Base-by-base conservation (phyloP, 2,329 filamentous ascomycete genomes). In the Penicillium sp. region DNA sequence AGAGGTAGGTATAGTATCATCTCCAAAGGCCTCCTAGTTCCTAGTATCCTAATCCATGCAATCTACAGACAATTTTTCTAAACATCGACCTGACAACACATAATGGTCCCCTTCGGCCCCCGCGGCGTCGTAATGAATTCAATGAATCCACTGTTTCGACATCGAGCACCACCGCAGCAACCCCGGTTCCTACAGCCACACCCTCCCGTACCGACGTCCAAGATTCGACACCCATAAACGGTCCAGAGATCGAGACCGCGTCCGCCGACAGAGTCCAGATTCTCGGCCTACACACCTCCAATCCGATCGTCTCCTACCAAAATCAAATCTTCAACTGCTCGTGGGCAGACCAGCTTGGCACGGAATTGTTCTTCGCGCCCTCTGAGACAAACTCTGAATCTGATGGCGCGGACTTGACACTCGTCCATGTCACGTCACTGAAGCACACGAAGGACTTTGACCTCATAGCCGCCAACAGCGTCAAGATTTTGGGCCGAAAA, bases 281-380 rank as follows among this genome's bases (percentile, higher is more conserved):
- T 55, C 82, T 95, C n/a, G 92, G 92, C 30, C 83, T 97, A 3
- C 90, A 96, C 75, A 89, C 89, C 1, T 71, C 79, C 2, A 90
- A 91, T 53, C 94, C 94, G 0, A 81, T 97, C 30, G 84, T 97
- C 62, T 90, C 90, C 23, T 96, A 96, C 77, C 85, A 90, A 61
- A 91, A 90, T 31, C 86, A 89, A 64, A 81, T 96, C 23, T 95
- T 93, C 73, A 88, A 87, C 66, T 94, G 92, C 66, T 81, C 87
- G 50, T 98, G 94, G 94, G 86, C 87, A 11, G 88, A 91, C 64
- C 90, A 92, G 63, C 86, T 96, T 48, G 94, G 94, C 41, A 96
- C 93, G 0, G 92, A 96, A 68, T 81, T 93, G 66, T 85, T 96
- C 47, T 90, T 97, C 70, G 84, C 82, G 64, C 78, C 83, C 64